Evolutionary conservation across 306 rosid species (phyloP), one percentile per base, ranked within the genome.

Genomic region (Casuarina cunninghamiana): DNA sequence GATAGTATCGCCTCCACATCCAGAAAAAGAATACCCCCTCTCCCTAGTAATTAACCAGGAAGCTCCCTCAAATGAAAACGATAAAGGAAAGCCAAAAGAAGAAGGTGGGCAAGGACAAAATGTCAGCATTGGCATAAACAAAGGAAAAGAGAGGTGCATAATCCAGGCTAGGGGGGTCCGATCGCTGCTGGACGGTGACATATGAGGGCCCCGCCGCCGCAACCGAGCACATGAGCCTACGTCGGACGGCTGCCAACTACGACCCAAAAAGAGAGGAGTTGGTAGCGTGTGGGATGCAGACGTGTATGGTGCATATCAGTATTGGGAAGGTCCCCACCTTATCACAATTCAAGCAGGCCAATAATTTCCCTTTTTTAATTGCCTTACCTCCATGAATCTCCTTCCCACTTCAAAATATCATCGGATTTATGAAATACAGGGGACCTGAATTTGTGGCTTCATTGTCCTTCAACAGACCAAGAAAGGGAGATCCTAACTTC

Each of bases 221-320:
- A 90, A 83, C 90, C 80, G 48, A 66, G 83, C 93, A 89, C 94
- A 86, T 86, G 96, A 82, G 84, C 80, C 79, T 53, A 83, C 90
- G 87, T 85, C 80, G 88, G 92, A 91, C 78, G 87, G 88, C 88
- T 86, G 88, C 94, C 97, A 91, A 88, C 94, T 81, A 88, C 86
- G 54, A 51, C 84, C 88, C 81, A 69, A 83, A 75, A 82, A 83
- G 43, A 83, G 78, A 58, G 75, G 87, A 78, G 91, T 84, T 84
- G 93, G 96, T 89, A 82, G 85, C 79, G 44, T 81, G 71, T 55
- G 58, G n/a, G 69, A 81, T 54, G 60, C 10, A n/a, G 77, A 78
- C 83, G 35, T 46, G 3, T 6, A 10, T 38, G 45, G 19, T 54
- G 3, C 60, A 48, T 21, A 26, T 5, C 65, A 21, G 5, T 57